phyloP scores from a whole-genome alignment of 345 rosid species.

The Combretum micranthum region DNA sequence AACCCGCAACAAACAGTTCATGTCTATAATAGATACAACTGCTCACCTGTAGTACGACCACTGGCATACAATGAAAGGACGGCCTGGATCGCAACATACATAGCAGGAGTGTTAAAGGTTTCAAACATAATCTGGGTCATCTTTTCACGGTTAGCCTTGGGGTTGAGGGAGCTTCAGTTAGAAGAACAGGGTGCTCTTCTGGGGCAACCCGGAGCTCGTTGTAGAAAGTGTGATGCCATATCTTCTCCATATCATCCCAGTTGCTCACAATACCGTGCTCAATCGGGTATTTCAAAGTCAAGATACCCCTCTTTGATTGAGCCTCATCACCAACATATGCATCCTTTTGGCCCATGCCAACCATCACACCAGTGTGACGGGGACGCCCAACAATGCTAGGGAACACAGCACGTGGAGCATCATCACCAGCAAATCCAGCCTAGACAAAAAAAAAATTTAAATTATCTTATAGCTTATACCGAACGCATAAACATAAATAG shows the following conservation, averaged over 20 bases:
- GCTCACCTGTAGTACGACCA: slow-evolving; percentile 93
- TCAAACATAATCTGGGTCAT: slow-evolving; percentile 97
- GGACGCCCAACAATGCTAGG: slow-evolving; percentile 94
- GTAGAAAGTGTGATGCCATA: slow-evolving; percentile 93
- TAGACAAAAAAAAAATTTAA: slow-evolving; percentile 9
- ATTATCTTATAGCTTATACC: neutral
- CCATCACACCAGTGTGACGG: slow-evolving; percentile 92
- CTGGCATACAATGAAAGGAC: slow-evolving; percentile 91
- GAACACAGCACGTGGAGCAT: slow-evolving; percentile 85
- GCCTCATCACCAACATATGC: slow-evolving; percentile 76
- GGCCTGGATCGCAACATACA: slow-evolving; percentile 95
- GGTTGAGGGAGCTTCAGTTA: slow-evolving; percentile 94
- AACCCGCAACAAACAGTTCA: too few species aligned
- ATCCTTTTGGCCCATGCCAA: slow-evolving; percentile 81
- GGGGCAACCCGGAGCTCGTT: slow-evolving; percentile 97
- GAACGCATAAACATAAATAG: too few species aligned
- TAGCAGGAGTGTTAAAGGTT: slow-evolving; percentile 86
- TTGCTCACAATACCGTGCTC: slow-evolving; percentile 88
- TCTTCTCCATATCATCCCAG: slow-evolving; percentile 97
- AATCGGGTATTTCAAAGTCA: slow-evolving; percentile 17
- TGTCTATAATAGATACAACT: neutral
- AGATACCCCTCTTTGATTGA: slow-evolving; percentile 23
- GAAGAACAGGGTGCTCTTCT: slow-evolving; percentile 34
- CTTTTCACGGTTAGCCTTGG: slow-evolving; percentile 98
- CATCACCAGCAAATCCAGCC: slow-evolving; percentile 98